Conservation (phyloP, 495 filamentous ascomycete genomes). For the Xylaria bambusicola region DNA sequence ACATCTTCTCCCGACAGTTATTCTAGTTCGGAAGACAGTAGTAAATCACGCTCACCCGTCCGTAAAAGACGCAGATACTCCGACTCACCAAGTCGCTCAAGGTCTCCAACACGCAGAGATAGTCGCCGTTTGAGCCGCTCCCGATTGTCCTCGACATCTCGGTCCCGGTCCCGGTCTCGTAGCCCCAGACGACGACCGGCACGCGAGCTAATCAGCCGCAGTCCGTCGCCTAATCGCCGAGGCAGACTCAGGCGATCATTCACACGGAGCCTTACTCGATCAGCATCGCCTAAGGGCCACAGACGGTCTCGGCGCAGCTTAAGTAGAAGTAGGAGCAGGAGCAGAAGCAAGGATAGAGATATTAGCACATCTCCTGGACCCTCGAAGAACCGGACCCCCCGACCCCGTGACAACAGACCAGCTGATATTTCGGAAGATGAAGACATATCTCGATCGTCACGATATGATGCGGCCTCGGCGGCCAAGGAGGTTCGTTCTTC, state of each 20-base stretch:
- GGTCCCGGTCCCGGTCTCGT: constrained; percentile 24
- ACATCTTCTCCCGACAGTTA: constrained; percentile 28
- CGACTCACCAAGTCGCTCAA: constrained; percentile 37
- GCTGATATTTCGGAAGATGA: constrained; percentile 67
- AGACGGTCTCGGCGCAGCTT: constrained; percentile 27
- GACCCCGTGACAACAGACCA: constrained; percentile 44
- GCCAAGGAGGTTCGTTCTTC: constrained; percentile 45
- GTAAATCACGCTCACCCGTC: constrained; percentile 33
- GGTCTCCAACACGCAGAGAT: constrained; percentile 35
- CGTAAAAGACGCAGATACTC: constrained; percentile 36
- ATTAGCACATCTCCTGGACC: constrained; percentile 33
- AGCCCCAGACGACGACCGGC: constrained; percentile 44
- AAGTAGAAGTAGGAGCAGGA: constrained; percentile 20
- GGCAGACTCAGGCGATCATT: constrained; percentile 46
- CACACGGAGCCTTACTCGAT: constrained; percentile 42
- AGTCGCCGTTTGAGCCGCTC: constrained; percentile 41
- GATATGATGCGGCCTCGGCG: constrained; percentile 30
- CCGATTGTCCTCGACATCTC: constrained; percentile 48
- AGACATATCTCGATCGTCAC: constrained; percentile 48
- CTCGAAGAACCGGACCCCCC: constrained; percentile 41
- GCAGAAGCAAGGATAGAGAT: constrained; percentile 22
- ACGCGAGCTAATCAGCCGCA: constrained; percentile 44
- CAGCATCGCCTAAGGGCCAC: constrained; percentile 38
- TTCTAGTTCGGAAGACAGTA: constrained; percentile 28
- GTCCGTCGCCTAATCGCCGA: constrained; percentile 36